Conservation (phyloP, 306 rosid species). For the Sicyos baderoa region DNA sequence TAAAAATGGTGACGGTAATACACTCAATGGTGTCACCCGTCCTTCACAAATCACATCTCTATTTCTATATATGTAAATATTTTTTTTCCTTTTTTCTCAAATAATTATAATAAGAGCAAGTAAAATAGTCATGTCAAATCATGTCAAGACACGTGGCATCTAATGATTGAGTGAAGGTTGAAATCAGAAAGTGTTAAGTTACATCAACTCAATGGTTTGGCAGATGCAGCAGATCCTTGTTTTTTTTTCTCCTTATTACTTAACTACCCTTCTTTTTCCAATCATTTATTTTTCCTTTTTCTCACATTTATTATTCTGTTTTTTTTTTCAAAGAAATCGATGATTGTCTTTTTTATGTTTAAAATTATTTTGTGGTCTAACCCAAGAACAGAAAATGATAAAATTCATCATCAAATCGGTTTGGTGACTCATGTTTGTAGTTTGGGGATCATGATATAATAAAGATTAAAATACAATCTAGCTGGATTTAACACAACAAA, state of each 20-base stretch:
- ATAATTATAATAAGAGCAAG: not conserved
- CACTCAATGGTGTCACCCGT: conserved; percentile 28
- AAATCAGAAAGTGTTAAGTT: conserved; percentile 29
- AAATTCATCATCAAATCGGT: no score
- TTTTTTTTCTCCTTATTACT: conserved; percentile 25
- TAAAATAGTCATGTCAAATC: conserved; percentile 24
- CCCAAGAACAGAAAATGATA: no score
- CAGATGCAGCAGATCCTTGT: conserved; percentile 18
- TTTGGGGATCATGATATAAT: no score
- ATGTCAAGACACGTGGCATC: conserved; percentile 29
- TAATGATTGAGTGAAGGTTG: conserved; percentile 47
- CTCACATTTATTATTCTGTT: not conserved
- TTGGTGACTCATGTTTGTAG: no score
- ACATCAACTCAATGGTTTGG: conserved; percentile 37
- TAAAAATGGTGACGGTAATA: not conserved
- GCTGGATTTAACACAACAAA: no score
- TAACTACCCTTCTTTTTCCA: conserved; percentile 22
- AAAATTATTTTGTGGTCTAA: no score
- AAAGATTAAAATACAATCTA: no score
- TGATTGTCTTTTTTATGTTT: no score
- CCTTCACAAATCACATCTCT: not conserved
- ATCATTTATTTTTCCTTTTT: not conserved
- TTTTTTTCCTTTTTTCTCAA: not conserved
- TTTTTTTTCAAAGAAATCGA: no score
- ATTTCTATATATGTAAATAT: no score